Evolutionary conservation across 305 asterid species (phyloP), one percentile per base, ranked within the genome.

Genomic region (Andrographis paniculata): DNA sequence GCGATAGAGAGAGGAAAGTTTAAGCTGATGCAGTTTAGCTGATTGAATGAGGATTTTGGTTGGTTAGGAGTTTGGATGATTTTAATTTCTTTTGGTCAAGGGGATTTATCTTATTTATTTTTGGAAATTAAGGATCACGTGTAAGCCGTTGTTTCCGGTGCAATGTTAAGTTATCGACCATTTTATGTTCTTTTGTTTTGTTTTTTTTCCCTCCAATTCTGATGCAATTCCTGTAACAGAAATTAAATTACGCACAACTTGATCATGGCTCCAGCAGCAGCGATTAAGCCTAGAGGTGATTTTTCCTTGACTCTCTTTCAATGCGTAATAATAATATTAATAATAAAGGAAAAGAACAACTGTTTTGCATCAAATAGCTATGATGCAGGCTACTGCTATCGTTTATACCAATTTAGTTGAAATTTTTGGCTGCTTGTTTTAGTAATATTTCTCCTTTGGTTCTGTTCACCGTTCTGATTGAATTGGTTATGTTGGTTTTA

Each of bases 271-370:
- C 79, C 75, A 52, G 64, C 62, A 30, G 53, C 68, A 3, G 61
- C 67, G 17, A 73, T 77, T 51, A 73, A 70, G 46, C 84, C 84
- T 0, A 74, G 74, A 71, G 84, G 80, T 77, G 57, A 14, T 36
- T 38, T 41, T 10, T 39, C 55, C 48, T 20, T 41, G n/a, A 36
- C 20, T 36, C 39, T 45, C 28, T 31, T 52, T 42, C 16, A n/a
- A n/a, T n/a, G n/a, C n/a, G n/a, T n/a, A n/a, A n/a, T n/a, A n/a
- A n/a, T n/a, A n/a, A n/a, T n/a, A n/a, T n/a, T n/a, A n/a, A n/a
- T n/a, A n/a, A n/a, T n/a, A n/a, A n/a, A n/a, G n/a, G n/a, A n/a
- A n/a, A n/a, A n/a, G n/a, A n/a, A n/a, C n/a, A n/a, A n/a, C n/a
- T n/a, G n/a, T n/a, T n/a, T n/a, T n/a, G n/a, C n/a, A n/a, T n/a